Evolutionary conservation across 2,329 filamentous ascomycete genomes (phyloP), one percentile per base, ranked within the genome.

Genomic region (Alternaria atra): DNA sequence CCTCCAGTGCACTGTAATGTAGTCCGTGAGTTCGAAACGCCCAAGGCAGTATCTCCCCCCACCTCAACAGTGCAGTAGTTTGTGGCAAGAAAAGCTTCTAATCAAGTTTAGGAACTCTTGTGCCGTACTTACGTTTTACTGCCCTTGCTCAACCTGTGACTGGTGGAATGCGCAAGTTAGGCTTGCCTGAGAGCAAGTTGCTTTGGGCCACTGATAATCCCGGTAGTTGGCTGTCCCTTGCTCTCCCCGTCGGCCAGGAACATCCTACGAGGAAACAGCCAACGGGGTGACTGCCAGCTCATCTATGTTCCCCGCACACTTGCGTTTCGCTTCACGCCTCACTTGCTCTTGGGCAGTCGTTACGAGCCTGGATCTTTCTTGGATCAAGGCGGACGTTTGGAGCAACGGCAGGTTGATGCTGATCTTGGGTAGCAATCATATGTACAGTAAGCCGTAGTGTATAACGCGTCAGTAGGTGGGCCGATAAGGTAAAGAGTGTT

Each of bases 221-320:
- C n/a, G 42, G 40, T 37, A 27, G 52, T 50, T 32, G 46, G 29
- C 34, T 34, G 9, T 51, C 17, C 27, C 44, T 51, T 34, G 43
- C 35, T 39, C 29, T 27, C n/a, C n/a, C 57, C 35, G 13, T 44
- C 35, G 30, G 50, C 57, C 29, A 40, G 57, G 57, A 60, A 55
- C 52, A 60, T 37, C 35, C 52, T 60, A 44, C 46, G 10, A 51
- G 29, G 42, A 25, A 37, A 30, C 42, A 32, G 30, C 44, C 43
- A 60, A 55, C 52, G 23, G 37, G 52, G n/a, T 29, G 32, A 27
- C 39, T 50, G 52, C 37, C 57, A 55, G 32, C 37, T 55, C 52
- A 55, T 35, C 37, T 55, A 13, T 20, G 42, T 60, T 60, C 57
- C 57, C 57, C 57, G 57, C 57, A 60, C 52, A 60, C 52, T 55